A percentile compares a stretch with the other conserved stretches of the same genome.
Conservation (phyloP, 257 asterid species). For the Solanum chiquidenum region DNA sequence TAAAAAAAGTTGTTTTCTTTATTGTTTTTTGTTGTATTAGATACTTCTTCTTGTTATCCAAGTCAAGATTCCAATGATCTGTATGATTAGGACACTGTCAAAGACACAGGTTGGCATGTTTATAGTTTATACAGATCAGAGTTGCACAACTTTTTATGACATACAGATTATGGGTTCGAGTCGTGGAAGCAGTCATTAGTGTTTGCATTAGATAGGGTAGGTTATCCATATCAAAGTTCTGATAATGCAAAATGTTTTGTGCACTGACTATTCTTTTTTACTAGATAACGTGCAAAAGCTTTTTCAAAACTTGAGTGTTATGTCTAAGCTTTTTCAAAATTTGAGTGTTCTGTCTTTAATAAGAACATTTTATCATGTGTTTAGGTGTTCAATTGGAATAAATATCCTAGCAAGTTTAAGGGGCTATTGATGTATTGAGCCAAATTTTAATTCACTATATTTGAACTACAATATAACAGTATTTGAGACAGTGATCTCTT, state of each 20-base stretch:
- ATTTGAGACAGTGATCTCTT: not conserved
- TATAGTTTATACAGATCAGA: not conserved
- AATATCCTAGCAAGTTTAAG: not conserved
- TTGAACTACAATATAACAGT: not conserved
- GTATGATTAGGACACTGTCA: not conserved
- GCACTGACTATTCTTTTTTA: not conserved
- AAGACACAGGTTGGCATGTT: not conserved
- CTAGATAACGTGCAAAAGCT: not conserved
- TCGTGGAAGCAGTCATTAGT: not conserved
- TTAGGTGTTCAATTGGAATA: not conserved
- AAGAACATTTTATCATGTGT: not conserved
- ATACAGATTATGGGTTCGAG: not conserved
- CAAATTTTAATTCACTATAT: not conserved
- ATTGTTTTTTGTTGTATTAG: not conserved
- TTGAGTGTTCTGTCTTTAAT: not conserved
- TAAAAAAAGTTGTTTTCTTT: not conserved
- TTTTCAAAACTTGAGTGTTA: not conserved
- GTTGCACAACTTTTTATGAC: not conserved
- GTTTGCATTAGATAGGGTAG: not conserved
- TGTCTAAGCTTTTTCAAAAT: not conserved
- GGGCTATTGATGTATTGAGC: not conserved
- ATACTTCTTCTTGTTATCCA: conserved; percentile 1
- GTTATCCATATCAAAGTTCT: too few species aligned
- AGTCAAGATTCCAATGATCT: not conserved
- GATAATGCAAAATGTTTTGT: not conserved